These are phyloP conservation scores for Dactylella cylindrospora DNA, from an alignment of 2,329 filamentous ascomycete genomes.

Conservation along the genomic window DNA sequence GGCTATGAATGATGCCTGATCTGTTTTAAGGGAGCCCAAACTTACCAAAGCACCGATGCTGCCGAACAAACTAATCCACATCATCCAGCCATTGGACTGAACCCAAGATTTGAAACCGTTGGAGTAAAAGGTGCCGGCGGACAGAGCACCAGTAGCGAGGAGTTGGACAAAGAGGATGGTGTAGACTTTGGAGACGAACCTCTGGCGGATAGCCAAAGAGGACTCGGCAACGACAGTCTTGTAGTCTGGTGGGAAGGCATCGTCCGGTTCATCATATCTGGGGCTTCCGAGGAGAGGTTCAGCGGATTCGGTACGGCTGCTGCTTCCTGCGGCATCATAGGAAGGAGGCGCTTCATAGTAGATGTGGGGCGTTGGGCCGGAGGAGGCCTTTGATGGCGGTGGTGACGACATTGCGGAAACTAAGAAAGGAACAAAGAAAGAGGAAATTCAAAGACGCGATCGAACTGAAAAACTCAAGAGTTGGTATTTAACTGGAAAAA, in stretches of 20 bases:
- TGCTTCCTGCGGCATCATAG: slow-evolving; percentile 33
- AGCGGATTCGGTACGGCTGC: slow-evolving; percentile 21
- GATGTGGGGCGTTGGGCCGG: slow-evolving; percentile 26
- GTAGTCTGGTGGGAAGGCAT: slow-evolving; percentile 61
- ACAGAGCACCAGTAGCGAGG: slow-evolving; percentile 76
- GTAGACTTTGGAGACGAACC: slow-evolving; percentile 97
- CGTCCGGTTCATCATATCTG: slow-evolving; percentile 32
- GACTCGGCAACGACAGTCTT: slow-evolving; percentile 91
- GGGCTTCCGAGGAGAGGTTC: slow-evolving; percentile 35
- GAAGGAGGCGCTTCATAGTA: slow-evolving; percentile 40
- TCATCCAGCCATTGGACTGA: slow-evolving; percentile 76
- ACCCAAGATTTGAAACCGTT: slow-evolving; percentile 80
- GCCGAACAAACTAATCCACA: slow-evolving; percentile 71
- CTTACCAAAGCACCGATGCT: slow-evolving; percentile 64
- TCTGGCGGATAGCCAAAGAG: slow-evolving; percentile 92
- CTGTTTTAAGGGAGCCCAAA: background rate
- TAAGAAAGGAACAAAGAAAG: no score
- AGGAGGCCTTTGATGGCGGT: slow-evolving; percentile 35
- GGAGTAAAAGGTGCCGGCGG: slow-evolving; percentile 83
- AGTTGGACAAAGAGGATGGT: slow-evolving; percentile 95
- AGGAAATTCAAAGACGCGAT: no score
- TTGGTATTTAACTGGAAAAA: background rate
- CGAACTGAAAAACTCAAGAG: no score
- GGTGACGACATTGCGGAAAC: slow-evolving; percentile 27
- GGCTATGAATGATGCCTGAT: background rate